Conservation (phyloP, 345 rosid species). For the Ailanthus altissimus region DNA sequence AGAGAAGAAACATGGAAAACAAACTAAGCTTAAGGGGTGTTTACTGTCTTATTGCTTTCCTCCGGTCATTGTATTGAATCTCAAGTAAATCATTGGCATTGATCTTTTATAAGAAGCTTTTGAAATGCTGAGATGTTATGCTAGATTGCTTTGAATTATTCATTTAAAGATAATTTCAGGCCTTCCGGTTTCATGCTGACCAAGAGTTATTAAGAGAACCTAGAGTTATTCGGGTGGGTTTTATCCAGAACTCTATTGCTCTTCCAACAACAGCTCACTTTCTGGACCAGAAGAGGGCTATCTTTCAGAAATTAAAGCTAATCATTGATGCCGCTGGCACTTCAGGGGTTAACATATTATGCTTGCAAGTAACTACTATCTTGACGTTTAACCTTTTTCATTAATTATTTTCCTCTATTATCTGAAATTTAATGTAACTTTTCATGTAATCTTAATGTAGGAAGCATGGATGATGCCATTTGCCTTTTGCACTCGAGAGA, state of each 20-base stretch:
- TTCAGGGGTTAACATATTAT: slow-evolving; percentile 86
- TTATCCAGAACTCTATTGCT: slow-evolving; percentile 81
- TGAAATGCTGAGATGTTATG: not conserved
- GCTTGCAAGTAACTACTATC: slow-evolving; percentile 62
- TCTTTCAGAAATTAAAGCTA: slow-evolving; percentile 67
- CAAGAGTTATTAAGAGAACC: slow-evolving; percentile 72
- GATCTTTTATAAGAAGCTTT: not conserved
- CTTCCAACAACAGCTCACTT: slow-evolving; percentile 79
- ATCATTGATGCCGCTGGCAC: slow-evolving; percentile 84
- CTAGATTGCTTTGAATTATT: slow-evolving; percentile 4
- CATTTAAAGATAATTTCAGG: slow-evolving; percentile 45
- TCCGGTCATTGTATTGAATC: not conserved
- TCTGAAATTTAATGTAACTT: not conserved
- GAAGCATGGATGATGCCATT: slow-evolving; percentile 99
- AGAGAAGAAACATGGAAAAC: no score
- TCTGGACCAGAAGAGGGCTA: slow-evolving; percentile 65
- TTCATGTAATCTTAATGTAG: slow-evolving; percentile 31
- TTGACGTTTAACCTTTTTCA: not conserved
- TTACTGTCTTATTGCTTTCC: not conserved
- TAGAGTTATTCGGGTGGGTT: slow-evolving; percentile 81
- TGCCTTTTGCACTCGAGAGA: slow-evolving; percentile 96
- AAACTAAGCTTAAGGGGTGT: not conserved
- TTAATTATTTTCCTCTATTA: not conserved
- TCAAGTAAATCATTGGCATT: not conserved
- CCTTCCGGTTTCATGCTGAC: slow-evolving; percentile 67